phyloP scores from a whole-genome alignment of 352 stramenopile species.

The Phytophthora meadii region DNA sequence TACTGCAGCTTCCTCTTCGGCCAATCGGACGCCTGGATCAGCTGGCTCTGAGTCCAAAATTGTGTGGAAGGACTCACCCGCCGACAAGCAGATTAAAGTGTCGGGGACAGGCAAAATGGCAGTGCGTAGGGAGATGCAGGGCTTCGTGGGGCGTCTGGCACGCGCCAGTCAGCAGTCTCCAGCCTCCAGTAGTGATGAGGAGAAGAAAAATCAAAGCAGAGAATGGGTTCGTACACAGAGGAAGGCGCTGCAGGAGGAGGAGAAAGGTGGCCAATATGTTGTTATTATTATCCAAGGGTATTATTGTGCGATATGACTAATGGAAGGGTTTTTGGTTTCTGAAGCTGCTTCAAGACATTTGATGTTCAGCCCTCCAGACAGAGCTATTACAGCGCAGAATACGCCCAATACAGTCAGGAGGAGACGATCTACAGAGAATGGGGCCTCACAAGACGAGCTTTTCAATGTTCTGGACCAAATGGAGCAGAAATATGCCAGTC shows the following conservation, averaged over 20 bases:
- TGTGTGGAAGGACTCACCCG: slow-evolving; percentile 85
- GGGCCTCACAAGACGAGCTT: slow-evolving; percentile 69
- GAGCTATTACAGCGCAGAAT: not conserved
- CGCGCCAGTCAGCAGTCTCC: slow-evolving; percentile 62
- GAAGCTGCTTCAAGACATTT: slow-evolving; percentile 53
- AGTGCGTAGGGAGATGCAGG: slow-evolving; percentile 72
- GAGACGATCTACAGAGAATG: slow-evolving; percentile 21
- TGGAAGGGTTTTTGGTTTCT: not conserved
- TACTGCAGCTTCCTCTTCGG: slow-evolving; percentile 3
- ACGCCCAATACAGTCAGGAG: slow-evolving; percentile 9
- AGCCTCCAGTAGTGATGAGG: slow-evolving; percentile 23
- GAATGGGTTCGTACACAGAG: slow-evolving; percentile 8
- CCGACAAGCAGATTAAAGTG: slow-evolving; percentile 80
- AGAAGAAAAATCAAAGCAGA: slow-evolving; percentile 3
- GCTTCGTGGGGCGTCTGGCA: slow-evolving; percentile 67
- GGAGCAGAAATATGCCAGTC: slow-evolving; percentile 62
- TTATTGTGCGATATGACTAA: slow-evolving; percentile 9
- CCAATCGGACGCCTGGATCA: slow-evolving; percentile 21
- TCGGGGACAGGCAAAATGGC: slow-evolving; percentile 75
- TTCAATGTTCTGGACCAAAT: slow-evolving; percentile 68
- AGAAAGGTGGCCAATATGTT: slow-evolving; percentile 23
- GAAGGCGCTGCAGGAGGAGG: slow-evolving; percentile 17
- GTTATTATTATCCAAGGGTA: slow-evolving; percentile 7
- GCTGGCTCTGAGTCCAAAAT: slow-evolving; percentile 49
- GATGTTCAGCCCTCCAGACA: slow-evolving; percentile 50